A percentile compares a stretch with the other conserved stretches of the same genome.
These are phyloP conservation scores for Chloropicon primus DNA, from an alignment of 139 green algal genomes.

Conservation along the genomic window DNA sequence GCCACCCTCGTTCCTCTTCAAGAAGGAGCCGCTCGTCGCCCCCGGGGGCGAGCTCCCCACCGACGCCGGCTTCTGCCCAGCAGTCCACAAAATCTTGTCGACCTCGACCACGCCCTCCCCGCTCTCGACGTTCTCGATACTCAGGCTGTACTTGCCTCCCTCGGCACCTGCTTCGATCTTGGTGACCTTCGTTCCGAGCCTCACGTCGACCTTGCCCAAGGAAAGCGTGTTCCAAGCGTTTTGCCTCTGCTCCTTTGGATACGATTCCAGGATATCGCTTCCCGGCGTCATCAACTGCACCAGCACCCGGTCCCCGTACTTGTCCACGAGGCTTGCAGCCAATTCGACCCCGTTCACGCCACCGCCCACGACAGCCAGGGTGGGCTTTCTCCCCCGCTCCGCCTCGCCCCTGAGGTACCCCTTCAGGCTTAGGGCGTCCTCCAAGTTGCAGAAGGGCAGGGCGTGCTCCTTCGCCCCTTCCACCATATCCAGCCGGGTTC, in stretches of 20 bases:
- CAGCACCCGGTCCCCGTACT: slow-evolving; percentile 6
- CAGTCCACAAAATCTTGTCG: slow-evolving; percentile 80
- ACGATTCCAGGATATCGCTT: slow-evolving; percentile 40
- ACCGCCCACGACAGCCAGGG: slow-evolving; percentile 65
- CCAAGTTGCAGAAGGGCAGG: slow-evolving; percentile 58
- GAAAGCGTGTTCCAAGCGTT: neutral
- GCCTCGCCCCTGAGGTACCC: neutral
- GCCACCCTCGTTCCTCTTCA: neutral
- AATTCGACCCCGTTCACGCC: slow-evolving; percentile 87
- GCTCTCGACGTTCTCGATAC: slow-evolving; percentile 23
- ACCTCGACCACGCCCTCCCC: slow-evolving; percentile 31
- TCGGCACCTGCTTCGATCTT: neutral
- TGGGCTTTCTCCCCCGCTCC: neutral
- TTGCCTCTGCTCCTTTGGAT: neutral
- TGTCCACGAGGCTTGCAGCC: slow-evolving; percentile 43
- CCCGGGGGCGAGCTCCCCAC: no score
- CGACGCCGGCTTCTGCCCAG: slow-evolving; percentile 39
- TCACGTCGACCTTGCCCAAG: neutral
- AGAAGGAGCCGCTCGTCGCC: no score
- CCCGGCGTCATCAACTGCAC: slow-evolving; percentile 58
- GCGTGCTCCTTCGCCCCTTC: slow-evolving; percentile 66
- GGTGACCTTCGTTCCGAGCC: neutral
- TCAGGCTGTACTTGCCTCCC: neutral
- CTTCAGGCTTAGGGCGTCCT: slow-evolving; percentile 41
- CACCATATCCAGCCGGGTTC: slow-evolving; percentile 31